Evolutionary conservation across 305 asterid species (phyloP).

Genomic region (Fraxinus floribunda): DNA sequence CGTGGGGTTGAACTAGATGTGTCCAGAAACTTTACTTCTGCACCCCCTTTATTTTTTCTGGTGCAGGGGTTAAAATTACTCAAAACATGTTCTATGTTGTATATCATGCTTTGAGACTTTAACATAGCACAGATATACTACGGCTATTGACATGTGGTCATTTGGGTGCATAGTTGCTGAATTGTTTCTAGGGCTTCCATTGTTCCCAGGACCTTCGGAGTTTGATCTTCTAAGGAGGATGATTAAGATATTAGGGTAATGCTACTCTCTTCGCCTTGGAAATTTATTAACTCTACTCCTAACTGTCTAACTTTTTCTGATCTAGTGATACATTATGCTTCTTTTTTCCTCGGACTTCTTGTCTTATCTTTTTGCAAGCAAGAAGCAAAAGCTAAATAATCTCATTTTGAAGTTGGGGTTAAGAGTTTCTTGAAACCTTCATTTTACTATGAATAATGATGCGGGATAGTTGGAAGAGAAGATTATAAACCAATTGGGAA

Average conservation of each 20-base stretch:
- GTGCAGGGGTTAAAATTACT: neutral
- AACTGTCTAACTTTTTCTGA: constrained; percentile 9
- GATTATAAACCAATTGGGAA: neutral
- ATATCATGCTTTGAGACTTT: constrained; percentile 47
- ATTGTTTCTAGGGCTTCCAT: constrained; percentile 85
- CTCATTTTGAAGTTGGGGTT: constrained; percentile 3
- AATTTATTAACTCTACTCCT: constrained; percentile 18
- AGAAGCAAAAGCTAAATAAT: constrained; percentile 5
- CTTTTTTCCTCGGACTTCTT: neutral
- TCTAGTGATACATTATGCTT: constrained; percentile 9
- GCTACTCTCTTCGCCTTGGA: constrained; percentile 22
- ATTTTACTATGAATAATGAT: neutral
- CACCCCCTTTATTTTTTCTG: constrained; percentile 9
- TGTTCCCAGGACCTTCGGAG: constrained; percentile 99
- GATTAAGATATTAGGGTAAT: constrained; percentile 92
- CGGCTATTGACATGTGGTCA: constrained; percentile 99
- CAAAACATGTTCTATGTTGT: constrained; percentile 23
- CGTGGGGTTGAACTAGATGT: neutral
- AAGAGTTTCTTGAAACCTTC: neutral
- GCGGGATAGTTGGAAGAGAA: neutral
- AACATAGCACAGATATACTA: constrained; percentile 71
- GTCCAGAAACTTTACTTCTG: neutral
- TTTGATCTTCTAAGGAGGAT: constrained; percentile 93
- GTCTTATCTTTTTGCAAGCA: constrained; percentile 4
- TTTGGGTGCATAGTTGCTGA: constrained; percentile 99